phyloP scores from a whole-genome alignment of 345 rosid species.

The Aquilaria sinensis region DNA sequence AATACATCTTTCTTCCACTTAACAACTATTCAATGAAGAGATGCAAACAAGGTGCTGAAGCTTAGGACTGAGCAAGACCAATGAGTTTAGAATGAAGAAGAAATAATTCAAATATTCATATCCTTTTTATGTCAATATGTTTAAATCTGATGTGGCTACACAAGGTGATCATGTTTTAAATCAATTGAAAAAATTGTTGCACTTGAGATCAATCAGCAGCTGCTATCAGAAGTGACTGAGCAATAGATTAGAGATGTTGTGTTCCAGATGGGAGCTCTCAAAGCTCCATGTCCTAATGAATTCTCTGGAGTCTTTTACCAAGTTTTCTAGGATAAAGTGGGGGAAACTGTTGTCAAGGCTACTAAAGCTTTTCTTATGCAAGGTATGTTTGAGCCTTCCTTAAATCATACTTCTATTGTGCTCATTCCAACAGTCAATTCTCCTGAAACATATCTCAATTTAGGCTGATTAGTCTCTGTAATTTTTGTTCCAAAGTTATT shows the following conservation, averaged over 20 bases:
- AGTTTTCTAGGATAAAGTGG: not conserved
- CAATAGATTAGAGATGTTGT: not conserved
- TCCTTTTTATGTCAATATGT: too few species aligned
- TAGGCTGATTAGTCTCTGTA: not conserved
- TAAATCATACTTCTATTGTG: not conserved
- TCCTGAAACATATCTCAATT: not conserved
- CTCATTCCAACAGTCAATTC: not conserved
- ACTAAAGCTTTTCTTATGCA: not conserved
- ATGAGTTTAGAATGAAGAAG: too few species aligned
- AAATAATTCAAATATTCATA: too few species aligned
- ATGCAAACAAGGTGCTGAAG: too few species aligned
- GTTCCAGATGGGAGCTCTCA: not conserved
- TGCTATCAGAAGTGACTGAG: not conserved
- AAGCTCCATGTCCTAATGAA: not conserved
- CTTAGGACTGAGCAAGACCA: too few species aligned
- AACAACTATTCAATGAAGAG: too few species aligned
- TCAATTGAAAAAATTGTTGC: too few species aligned
- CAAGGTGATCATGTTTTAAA: too few species aligned
- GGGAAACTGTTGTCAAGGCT: not conserved
- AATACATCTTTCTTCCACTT: too few species aligned
- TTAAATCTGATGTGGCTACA: too few species aligned
- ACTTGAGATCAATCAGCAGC: too few species aligned
- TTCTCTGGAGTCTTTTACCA: not conserved
- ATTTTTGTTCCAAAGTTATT: not conserved
- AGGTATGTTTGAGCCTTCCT: too few species aligned